Evolutionary conservation across 2,329 filamentous ascomycete genomes (phyloP).

Genomic region (Claviceps maximensis): DNA sequence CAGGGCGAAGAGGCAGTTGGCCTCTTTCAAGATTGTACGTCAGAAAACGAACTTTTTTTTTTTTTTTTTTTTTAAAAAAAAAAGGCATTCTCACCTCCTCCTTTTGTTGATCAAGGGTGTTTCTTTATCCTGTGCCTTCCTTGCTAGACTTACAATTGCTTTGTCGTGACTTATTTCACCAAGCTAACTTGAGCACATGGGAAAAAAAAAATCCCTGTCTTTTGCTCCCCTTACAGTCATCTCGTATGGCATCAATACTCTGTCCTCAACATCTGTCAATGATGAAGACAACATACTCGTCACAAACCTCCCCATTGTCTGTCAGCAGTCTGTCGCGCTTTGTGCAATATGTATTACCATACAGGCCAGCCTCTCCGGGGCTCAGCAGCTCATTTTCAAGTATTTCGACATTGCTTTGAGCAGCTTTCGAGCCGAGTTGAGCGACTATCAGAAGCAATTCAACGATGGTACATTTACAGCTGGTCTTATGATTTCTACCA

Average conservation of each 20-base stretch:
- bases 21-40: background rate
- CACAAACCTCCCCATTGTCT: background rate
- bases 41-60: background rate
- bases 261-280: background rate
- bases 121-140: no score
- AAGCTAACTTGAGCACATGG: background rate
- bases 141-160: no score
- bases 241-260: background rate
- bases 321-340: background rate
- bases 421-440: background rate
- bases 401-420: background rate
- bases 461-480: background rate
- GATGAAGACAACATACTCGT: background rate
- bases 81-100: background rate
- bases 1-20: background rate
- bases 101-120: no score
- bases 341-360: conserved; percentile 1
- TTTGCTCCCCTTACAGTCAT: background rate
- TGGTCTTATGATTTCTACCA: background rate
- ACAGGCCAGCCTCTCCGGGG: background rate
- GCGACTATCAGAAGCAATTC: background rate
- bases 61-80: no score
- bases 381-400: background rate
- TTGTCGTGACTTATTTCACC: no score
- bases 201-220: background rate